Evolutionary conservation across 2,329 filamentous ascomycete species (phyloP), one percentile per base, ranked within the genome.

Genomic region (Chaetomiaceae sp.): DNA sequence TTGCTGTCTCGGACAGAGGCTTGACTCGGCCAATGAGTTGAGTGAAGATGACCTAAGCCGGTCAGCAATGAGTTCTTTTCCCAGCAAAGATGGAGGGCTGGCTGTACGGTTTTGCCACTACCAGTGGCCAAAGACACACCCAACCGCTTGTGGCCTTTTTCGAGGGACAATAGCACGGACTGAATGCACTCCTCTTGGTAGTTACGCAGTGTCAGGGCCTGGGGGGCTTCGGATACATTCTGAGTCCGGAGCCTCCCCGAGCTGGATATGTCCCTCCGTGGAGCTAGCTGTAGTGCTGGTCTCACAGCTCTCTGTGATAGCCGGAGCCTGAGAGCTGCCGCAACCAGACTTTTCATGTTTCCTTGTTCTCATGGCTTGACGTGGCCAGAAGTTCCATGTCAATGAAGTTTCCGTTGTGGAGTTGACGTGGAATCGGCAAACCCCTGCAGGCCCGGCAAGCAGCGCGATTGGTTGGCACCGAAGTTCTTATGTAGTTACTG

Each of bases 141-240:
- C 1, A 96, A 73, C 6, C 91, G 80, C 64, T 88, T 90, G 60
- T 91, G 82, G 0, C 90, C 90, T 30, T 80, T 71, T 2, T 79
- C 68, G 1, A 95, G 67, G 51, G 90, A 82, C 1, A 77, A 71
- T 1, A 95, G 71, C 3, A 96, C 87, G 0, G 90, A 84, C 64
- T 88, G 82, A 56, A 96, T 95, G 65, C 89, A 95, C 76, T 96
- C 90, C 73, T 94, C 85, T 67, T 96, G 91, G 65, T 96, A 96
- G 61, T 87, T 77, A 60, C 90, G 86, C 33, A 63, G 51, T 18
- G 40, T 51, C 9, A 60, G 23, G 27, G 48, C 33, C 20, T 42
- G 44, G 2, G 51, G 29, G 2, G 30, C 13, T 13, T 27, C 21
- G 3, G 43, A 9, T 7, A n/a, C 36, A n/a, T 33, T 32, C 29